A percentile compares a stretch with the other conserved stretches of the same genome.
These are phyloP conservation scores for Teratosphaeria viscida DNA, from an alignment of 2,329 filamentous ascomycete species.

Conservation along the genomic window DNA sequence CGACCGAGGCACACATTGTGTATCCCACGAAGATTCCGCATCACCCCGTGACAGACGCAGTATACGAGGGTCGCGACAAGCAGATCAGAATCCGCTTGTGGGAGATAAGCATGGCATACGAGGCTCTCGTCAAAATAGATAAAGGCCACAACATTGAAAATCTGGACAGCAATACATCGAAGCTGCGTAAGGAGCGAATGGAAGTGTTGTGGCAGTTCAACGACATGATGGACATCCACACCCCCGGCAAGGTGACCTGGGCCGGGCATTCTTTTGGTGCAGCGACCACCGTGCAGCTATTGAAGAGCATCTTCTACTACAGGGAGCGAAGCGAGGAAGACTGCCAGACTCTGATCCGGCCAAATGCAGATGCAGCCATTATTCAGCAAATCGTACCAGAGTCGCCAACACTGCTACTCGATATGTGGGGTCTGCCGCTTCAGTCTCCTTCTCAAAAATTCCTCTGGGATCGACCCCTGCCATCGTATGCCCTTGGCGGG, in stretches of 20 bases:
- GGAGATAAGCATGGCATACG: slow-evolving; percentile 64
- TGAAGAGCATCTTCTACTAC: slow-evolving; percentile 69
- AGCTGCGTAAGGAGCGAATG: slow-evolving; percentile 25
- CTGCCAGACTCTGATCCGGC: slow-evolving; percentile 51
- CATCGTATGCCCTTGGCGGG: slow-evolving; percentile 49
- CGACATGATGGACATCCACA: slow-evolving; percentile 54
- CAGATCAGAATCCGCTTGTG: slow-evolving; percentile 68
- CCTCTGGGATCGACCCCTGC: slow-evolving; percentile 63
- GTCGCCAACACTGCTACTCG: slow-evolving; percentile 59
- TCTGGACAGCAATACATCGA: slow-evolving; percentile 32
- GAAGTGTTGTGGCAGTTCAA: slow-evolving; percentile 49
- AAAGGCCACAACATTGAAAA: slow-evolving; percentile 38
- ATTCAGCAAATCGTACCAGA: slow-evolving; percentile 56
- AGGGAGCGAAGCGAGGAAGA: slow-evolving; percentile 28
- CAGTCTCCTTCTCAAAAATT: slow-evolving; percentile 51
- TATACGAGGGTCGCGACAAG: slow-evolving; percentile 56
- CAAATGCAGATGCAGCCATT: slow-evolving; percentile 46
- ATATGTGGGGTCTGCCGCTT: slow-evolving; percentile 72
- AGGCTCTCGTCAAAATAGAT: slow-evolving; percentile 58
- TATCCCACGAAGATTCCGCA: slow-evolving; percentile 46
- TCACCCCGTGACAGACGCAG: slow-evolving; percentile 47
- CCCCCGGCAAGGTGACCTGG: slow-evolving; percentile 63
- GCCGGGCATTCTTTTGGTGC: slow-evolving; percentile 75
- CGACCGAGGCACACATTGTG: slow-evolving; percentile 30
- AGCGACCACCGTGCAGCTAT: slow-evolving; percentile 61